phyloP scores from a whole-genome alignment of 2,329 filamentous ascomycete genomes.

The Aspergillus intermedius region DNA sequence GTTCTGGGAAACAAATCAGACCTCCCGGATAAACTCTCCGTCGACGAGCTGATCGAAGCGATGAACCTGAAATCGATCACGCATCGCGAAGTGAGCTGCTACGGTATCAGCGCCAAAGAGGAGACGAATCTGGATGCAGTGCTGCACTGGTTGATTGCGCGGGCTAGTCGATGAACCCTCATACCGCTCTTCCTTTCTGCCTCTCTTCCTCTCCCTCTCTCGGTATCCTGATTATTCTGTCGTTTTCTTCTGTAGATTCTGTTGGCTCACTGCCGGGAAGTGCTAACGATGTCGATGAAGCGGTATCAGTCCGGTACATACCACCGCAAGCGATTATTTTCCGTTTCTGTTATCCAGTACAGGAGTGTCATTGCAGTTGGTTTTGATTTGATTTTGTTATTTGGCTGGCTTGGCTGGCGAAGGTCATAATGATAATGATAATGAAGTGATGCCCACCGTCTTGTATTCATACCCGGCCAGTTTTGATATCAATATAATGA shows the following conservation, averaged over 20 bases:
- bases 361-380: no score
- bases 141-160: constrained; percentile 90
- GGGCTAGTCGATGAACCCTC: constrained; percentile 60
- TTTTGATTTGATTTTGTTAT: no score
- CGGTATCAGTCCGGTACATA: no score
- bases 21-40: constrained; percentile 78
- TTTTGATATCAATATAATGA: no score
- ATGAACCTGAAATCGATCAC: constrained; percentile 84
- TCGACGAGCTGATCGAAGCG: constrained; percentile 91
- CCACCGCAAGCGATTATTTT: no score
- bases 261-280: no score
- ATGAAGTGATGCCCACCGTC: no score
- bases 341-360: no score
- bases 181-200: neutral
- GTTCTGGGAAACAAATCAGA: constrained; percentile 98
- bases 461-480: neutral
- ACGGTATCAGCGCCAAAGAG: constrained; percentile 97
- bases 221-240: neutral
- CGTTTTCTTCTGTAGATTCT: neutral
- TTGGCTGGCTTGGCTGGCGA: no score
- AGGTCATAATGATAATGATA: no score
- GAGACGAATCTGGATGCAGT: constrained; percentile 98
- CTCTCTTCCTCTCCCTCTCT: neutral
- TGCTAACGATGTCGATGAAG: no score
- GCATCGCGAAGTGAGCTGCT: constrained; percentile 93